Evolutionary conservation across 805 yeast genomes (phyloP), one percentile per base, ranked within the genome.

Genomic region (Sungouiella thailandica): DNA sequence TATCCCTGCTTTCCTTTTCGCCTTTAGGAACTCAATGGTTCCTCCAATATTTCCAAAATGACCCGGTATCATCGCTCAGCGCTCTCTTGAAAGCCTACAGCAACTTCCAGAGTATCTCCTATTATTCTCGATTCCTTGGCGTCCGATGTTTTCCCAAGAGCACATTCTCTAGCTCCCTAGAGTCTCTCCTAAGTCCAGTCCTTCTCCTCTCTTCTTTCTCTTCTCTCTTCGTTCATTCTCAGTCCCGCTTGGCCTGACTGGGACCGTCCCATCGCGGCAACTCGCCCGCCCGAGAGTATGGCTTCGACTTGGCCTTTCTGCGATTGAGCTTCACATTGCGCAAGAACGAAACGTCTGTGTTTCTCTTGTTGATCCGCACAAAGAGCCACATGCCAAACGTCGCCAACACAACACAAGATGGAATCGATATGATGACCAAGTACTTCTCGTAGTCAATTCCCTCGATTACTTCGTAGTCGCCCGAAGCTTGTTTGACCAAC

Each of bases 301-400:
- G n/a, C 25, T 37, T 39, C 20, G 39, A 32, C 32, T 49, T 48
- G 41, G 43, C 52, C 52, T 53, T 39, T 44, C 34, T 39, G 35
- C 49, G 43, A 16, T 49, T 43, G 30, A 55, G 55, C 39, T 50
- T 57, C 33, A 50, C 57, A 41, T 55, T 65, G 45, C 50, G 58
- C 40, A 66, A 50, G 34, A 55, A 53, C 23, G 67, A 55, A 39
- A 67, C 58, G 47, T 77, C 78, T 22, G 67, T 62, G 27, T 39
- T 32, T 17, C 43, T 43, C 37, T 64, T 70, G 49, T 80, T 83
- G 32, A 73, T 36, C 47, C 62, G 65, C 9, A 81, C 66, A 55
- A 83, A 82, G 39, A 78, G 43, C 53, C 81, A 83, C 81, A 83
- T 79, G 20, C 68, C 63, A 25, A 80, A 60, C 8, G 75, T 78